Evolutionary conservation across 2,329 filamentous ascomycete genomes (phyloP), one percentile per base, ranked within the genome.

Genomic region (Chalara sp.): DNA sequence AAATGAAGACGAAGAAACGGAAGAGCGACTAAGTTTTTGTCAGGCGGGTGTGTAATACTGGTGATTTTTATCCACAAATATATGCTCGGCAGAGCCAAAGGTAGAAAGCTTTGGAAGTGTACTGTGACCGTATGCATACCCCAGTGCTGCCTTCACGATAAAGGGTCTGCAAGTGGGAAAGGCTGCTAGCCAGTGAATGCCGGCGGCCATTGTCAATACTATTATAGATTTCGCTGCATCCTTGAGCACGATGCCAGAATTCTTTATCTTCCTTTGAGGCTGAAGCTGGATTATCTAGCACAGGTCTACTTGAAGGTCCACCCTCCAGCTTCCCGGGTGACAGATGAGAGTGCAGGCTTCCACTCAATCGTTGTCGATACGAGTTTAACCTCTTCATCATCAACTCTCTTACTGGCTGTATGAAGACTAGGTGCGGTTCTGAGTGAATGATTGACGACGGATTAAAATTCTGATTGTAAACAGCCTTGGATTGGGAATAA

Each of bases 371-470:
- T 10, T 59, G 51, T 44, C 59, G 46, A 30, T 64, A 51, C 6
- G 55, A 56, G 11, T 49, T 53, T 63, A 61, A 66, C 46, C 57
- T 54, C 44, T 59, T 62, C 4, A 64, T 61, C 3, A 63, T 61
- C 6, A 64, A 48, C 37, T 65, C 61, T 35, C 55, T 59, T 2
- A 63, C 62, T 4, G 62, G 62, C 37, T 65, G 62, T 4, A 65
- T 53, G 33, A 61, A 65, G 4, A 63, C 56, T 13, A 57, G 59
- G 48, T 63, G 61, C 10, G 58, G 58, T 29, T 64, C 62, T 1
- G 61, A 63, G 6, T 56, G 55, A 30, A 64, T 53, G 6, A 58
- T 51, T 28, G 61, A 52, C 8, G 62, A 56, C 11, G 63, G 39
- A 58, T 21, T 21, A 21, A 21, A 21, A 21, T 21, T 21, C 21